Base-by-base conservation (phyloP, 345 rosid genomes). In the Populus euphratica region DNA sequence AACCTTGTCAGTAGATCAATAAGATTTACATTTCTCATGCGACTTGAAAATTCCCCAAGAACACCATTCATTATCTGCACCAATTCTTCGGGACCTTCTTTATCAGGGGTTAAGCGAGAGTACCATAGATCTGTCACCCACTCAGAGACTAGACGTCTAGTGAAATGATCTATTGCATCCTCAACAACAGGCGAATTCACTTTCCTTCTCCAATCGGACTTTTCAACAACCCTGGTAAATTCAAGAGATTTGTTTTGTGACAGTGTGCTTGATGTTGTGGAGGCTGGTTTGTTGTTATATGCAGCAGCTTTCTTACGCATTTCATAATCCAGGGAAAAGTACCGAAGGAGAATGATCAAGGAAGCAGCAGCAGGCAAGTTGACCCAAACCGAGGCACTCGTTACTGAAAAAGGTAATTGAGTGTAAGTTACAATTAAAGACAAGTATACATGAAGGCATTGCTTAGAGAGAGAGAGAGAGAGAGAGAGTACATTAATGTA, bases 81-180 rank as follows among this genome's bases (percentile, higher is more conserved):
- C 80, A 96, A 84, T 73, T 94, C 99, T 78, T 90, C 99, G 25
- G 99, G 99, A 43, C 94, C 97, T 83, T 92, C 87, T 80, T 76
- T 87, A 86, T 96, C 99, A 73, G 92, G 86, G 67, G 99, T 96
- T 79, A 96, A 76, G 59, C 93, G 94, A 69, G 91, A 87, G 85
- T 96, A 96, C 99, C 99, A 96, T 13, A 94, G 89, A 88, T 91
- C 95, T 50, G 95, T 67, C 29, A 96, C 89, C 97, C 98, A 96
- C 86, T 96, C 99, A 38, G 97, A 91, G 76, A 94, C 76, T 56
- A 92, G 85, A 87, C 88, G 97, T 80, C 94, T 90, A 35, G 93
- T 89, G 80, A 96, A 89, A 76, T 84, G 89, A 86, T 96, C 97
- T 72, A 96, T 86, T 67, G 98, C 97, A 70, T 89, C 89, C 89